Evolutionary conservation across 2,329 filamentous ascomycete genomes (phyloP).

Genomic region (Aspergillus costaricaensis): DNA sequence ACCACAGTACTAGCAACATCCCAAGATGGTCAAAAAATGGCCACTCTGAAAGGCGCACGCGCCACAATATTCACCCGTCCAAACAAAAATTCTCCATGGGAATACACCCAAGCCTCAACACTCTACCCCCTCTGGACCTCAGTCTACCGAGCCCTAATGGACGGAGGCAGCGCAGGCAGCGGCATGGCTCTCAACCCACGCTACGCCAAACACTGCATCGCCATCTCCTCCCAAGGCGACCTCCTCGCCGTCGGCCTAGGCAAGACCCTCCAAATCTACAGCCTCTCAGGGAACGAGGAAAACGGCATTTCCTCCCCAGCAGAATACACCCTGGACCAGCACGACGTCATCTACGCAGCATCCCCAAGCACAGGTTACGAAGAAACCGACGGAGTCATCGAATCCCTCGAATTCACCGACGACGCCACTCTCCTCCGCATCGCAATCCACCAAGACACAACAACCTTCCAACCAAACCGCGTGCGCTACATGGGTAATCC

Average conservation of each 20-base stretch:
- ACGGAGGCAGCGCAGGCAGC: conserved; percentile 1
- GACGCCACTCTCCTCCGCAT: conserved; percentile 24
- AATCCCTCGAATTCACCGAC: conserved; percentile 23
- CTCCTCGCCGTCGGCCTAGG: conserved; percentile 23
- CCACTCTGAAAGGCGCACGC: conserved; percentile 17
- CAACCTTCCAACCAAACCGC: conserved; percentile 18
- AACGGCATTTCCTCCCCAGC: conserved; percentile 13
- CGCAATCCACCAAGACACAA: conserved; percentile 19
- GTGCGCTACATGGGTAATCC: conserved; percentile 26
- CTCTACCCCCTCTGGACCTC: conserved; percentile 25
- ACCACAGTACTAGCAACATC: conserved; percentile 15
- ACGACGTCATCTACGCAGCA: conserved; percentile 1
- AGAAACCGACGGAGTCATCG: conserved; percentile 23
- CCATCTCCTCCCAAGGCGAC: conserved; percentile 18
- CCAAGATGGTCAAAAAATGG: conserved; percentile 14
- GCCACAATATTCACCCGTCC: conserved; percentile 11
- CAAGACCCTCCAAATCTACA: conserved; percentile 25
- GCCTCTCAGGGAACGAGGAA: conserved; percentile 7
- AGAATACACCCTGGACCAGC: conserved; percentile 19
- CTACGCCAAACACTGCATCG: conserved; percentile 19
- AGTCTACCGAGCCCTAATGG: conserved; percentile 17
- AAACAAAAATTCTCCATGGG: background rate
- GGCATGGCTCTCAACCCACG: conserved; percentile 14
- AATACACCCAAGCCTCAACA: conserved; percentile 15
- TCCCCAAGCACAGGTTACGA: conserved; percentile 13